Percentiles rank a stretch among this genome's conserved stretches.
Evolutionary conservation across 805 yeast genomes (phyloP).

Genomic region (Lipomyces lipofer): DNA sequence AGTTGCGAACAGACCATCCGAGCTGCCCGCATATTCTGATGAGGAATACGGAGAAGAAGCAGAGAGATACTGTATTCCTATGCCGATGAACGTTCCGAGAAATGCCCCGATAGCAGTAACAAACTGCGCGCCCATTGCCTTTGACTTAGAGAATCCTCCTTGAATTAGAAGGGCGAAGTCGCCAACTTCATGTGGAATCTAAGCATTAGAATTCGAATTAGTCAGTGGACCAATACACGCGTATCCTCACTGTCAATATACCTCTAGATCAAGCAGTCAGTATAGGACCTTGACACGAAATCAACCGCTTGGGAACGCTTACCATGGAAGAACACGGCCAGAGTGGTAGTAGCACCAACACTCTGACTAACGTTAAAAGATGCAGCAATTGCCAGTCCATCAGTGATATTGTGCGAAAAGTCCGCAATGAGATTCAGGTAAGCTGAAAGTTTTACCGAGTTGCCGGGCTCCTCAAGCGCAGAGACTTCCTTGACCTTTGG

Average conservation of each 20-base stretch:
- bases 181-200: slow-evolving; percentile 79
- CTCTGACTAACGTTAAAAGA: slow-evolving; percentile 61
- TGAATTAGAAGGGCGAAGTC: slow-evolving; percentile 72
- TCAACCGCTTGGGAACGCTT: not conserved
- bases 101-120: slow-evolving; percentile 66
- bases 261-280: too few relatives aligned
- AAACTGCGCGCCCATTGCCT: slow-evolving; percentile 67
- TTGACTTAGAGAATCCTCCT: slow-evolving; percentile 65
- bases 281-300: too few relatives aligned
- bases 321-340: slow-evolving; percentile 71
- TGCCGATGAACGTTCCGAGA: slow-evolving; percentile 66
- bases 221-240: too few relatives aligned
- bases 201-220: too few relatives aligned
- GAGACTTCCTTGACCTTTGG: not conserved
- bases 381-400: slow-evolving; percentile 73
- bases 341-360: slow-evolving; percentile 67
- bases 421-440: slow-evolving; percentile 69
- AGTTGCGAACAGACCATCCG: slow-evolving; percentile 52
- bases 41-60: slow-evolving; percentile 15
- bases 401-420: slow-evolving; percentile 72
- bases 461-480: slow-evolving; percentile 24
- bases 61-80: slow-evolving; percentile 43
- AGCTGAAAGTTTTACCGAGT: slow-evolving; percentile 51
- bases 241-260: too few relatives aligned
- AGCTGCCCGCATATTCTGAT: slow-evolving; percentile 15